Base-by-base conservation (phyloP, 768 basidiomycete genomes). In the Lentinus tigrinus region DNA sequence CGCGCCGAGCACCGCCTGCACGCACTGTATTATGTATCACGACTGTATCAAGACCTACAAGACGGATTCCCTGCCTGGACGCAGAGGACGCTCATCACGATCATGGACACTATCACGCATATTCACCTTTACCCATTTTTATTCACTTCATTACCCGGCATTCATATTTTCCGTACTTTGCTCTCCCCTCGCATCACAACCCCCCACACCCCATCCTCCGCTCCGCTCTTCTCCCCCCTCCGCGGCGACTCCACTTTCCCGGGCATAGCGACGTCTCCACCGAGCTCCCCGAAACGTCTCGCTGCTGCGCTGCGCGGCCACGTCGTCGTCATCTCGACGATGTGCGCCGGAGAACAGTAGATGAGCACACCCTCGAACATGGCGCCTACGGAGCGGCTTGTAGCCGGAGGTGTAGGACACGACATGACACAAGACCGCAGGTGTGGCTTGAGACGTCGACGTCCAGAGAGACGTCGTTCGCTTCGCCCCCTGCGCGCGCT, bases 281-380 rank as follows among this genome's bases (percentile, higher is more conserved):
- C 51, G 47, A 61, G 66, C 64, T 52, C 63, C 59, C 24, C 62
- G 57, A 67, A 72, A 69, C 72, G 69, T 73, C 73, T 77, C 78
- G 79, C 73, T 81, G 85, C 84, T 75, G 85, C 63, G 84, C 85
- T 79, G 77, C 78, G 76, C 77, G 71, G 69, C 70, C 70, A 62
- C 62, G 62, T 53, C 46, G 61, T 58, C 49, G 47, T 38, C 47
- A 31, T 38, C 46, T 26, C 26, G 60, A 61, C 59, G 52, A 14
- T 52, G 55, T 23, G 39, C n/a, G 42, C 57, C 47, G 56, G 64
- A 63, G 61, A 62, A 47, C 42, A 56, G 42, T 51, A 40, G 42
- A 43, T 42, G 60, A 61, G 39, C 56, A 26, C 56, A 53, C 47
- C 70, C 72, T 76, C 75, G 81, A 83, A 76, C 75, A 83, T 76